Evolutionary conservation across 75 land plant species (phyloP).

Genomic region (Larix kaempferi): DNA sequence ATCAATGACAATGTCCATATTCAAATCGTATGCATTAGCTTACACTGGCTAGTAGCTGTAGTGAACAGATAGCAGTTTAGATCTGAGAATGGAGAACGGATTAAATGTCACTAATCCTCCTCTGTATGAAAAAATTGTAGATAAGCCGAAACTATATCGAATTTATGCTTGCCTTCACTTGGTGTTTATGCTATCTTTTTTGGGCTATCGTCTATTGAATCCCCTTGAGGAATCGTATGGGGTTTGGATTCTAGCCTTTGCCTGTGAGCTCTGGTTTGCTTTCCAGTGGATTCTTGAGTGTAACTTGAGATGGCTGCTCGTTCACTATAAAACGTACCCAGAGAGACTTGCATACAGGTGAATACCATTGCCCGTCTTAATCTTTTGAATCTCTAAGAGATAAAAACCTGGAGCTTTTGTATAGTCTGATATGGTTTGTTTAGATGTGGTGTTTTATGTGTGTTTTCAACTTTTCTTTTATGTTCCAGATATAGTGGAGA

Average conservation of each 20-base stretch:
- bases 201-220: not conserved
- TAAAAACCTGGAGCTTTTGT: no score
- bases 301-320: not conserved
- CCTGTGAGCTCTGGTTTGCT: constrained; percentile 1
- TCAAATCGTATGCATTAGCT: not conserved
- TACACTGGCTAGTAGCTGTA: not conserved
- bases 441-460: no score
- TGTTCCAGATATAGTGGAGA: no score
- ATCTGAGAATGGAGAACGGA: not conserved
- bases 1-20: not conserved
- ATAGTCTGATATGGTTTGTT: no score
- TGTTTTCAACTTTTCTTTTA: no score
- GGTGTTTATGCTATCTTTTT: not conserved
- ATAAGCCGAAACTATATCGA: not conserved
- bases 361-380: not conserved
- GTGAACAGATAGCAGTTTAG: no score
- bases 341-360: constrained; percentile 1
- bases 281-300: not conserved
- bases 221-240: not conserved
- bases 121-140: constrained; percentile 1
- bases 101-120: not conserved
- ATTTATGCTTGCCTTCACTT: not conserved
- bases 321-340: constrained; percentile 1
- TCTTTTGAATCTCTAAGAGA: not conserved
- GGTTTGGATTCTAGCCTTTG: not conserved